Base-by-base conservation (phyloP, 371 early-diverging fungal species). In the Zychaea mexicana region DNA sequence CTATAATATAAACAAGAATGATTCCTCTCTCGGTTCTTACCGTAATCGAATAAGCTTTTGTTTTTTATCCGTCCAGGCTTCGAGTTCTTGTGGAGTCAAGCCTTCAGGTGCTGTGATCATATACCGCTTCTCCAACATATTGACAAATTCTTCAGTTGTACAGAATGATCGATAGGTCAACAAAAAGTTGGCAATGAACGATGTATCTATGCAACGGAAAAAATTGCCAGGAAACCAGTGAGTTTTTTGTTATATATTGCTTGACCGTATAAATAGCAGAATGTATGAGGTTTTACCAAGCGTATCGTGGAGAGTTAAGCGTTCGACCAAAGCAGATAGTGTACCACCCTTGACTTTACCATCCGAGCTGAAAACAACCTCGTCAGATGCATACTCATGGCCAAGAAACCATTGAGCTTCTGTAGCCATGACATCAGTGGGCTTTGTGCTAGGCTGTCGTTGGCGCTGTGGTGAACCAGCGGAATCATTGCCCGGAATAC, bases 141-240 rank as follows among this genome's bases (percentile, higher is more conserved):
- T 73, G 31, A 97, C 79, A 39, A 97, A 76, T 67, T 93, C 89
- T 17, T 81, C 81, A 7, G 94, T 85, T 2, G 91, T 86, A 26
- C 87, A 82, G 69, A 96, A 96, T n/a, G 91, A 89, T 46, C 92
- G 89, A 81, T 94, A 96, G 15, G 94, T 94, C 74, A 97, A 82
- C 71, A 97, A 68, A 76, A 97, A 96, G 0, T 89, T 90, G 31
- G 85, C 83, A 54, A 89, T 85, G 76, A 91, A 96, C 46, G 83
- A 83, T 31, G 88, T 78, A 57, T 97, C 96, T 69, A 60, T 22
- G 53, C 2, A n/a, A 36, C 22, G 26, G 45, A 36, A 55, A 38
- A 30, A 26, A n/a, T n/a, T n/a, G n/a, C n/a, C n/a, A n/a, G n/a
- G n/a, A 19, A 47, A 28, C 12, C 31, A 63, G n/a, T 12, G n/a